Evolutionary conservation across 257 asterid species (phyloP).

Genomic region (Pogostemon cablin): DNA sequence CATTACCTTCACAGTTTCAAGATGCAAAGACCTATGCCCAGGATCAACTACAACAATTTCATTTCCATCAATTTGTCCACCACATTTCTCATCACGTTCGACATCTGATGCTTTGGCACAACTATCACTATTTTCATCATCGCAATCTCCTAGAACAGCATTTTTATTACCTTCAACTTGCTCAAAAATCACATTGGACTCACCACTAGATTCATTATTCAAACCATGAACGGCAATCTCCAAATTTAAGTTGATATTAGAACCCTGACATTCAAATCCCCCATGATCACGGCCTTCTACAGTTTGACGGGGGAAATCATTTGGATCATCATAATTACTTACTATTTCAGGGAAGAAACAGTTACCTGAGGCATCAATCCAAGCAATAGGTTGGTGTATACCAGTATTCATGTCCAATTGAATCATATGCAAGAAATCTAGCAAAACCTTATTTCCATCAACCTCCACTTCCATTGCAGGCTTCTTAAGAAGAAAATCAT

Average conservation of each 20-base stretch:
- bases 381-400: conserved; percentile 65
- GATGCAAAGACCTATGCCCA: conserved; percentile 36
- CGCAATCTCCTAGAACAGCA: conserved; percentile 39
- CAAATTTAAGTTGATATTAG: conserved; percentile 66
- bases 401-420: conserved; percentile 70
- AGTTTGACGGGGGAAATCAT: conserved; percentile 32
- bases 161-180: conserved; percentile 40
- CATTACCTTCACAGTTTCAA: conserved; percentile 47
- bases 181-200: conserved; percentile 57
- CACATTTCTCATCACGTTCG: conserved; percentile 38
- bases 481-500: conserved; percentile 58
- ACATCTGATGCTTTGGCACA: conserved; percentile 39
- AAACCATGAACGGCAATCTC: conserved; percentile 70
- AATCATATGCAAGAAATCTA: conserved; percentile 79
- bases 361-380: conserved; percentile 82
- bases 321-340: conserved; percentile 40
- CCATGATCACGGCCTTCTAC: conserved; percentile 34
- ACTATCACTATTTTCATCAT: conserved; percentile 48
- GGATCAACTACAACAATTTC: conserved; percentile 33
- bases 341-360: conserved; percentile 80
- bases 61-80: conserved; percentile 36
- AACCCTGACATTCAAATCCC: conserved; percentile 42
- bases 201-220: conserved; percentile 74
- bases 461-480: conserved; percentile 60
- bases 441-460: conserved; percentile 45